Evolutionary conservation across 352 stramenopile genomes (phyloP), one percentile per base, ranked within the genome.

Genomic region (Pythium plurisporium): DNA sequence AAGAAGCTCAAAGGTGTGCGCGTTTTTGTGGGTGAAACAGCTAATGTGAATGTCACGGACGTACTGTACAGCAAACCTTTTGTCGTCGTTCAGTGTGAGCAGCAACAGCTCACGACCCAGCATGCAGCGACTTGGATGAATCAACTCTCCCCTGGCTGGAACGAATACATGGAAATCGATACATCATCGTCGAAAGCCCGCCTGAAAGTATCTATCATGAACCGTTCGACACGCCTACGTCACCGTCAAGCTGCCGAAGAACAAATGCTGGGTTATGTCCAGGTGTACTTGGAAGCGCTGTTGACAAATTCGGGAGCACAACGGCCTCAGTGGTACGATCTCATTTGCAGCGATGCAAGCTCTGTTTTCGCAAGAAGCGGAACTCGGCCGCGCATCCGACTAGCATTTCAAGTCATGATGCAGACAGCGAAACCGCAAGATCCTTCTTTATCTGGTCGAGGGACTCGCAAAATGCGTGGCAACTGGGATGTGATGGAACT

Each of bases 141-240:
- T 55, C 54, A 52, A 17, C 46, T 87, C 22, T 72, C 75, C 17
- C 79, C 79, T 14, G 63, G 55, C n/a, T 89, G 79, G 79, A 66
- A 79, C 48, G 77, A 89, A 66, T 69, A 71, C 22, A 47, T 89
- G 2, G 77, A 89, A 22, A 60, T 86, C n/a, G 64, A 74, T 15
- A 55, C 79, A 25, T 54, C 59, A 9, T 86, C 75, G 2, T 22
- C 62, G 1, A 72, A 70, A 19, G 57, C 75, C 1, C 72, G 64
- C 4, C 31, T 87, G 27, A 64, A 59, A 7, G 60, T 89, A 31
- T 74, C 45, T 33, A 45, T 89, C 0, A 69, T 74, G 49, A 73
- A 87, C 22, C 75, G 72, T 31, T 54, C 52, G 14, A 59, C 47
- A 30, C 20, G 59, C 4, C 38, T 54, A 22, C 62, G 45, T 17